Conservation (phyloP, 306 rosid species). For the Arachis stenosperma region DNA sequence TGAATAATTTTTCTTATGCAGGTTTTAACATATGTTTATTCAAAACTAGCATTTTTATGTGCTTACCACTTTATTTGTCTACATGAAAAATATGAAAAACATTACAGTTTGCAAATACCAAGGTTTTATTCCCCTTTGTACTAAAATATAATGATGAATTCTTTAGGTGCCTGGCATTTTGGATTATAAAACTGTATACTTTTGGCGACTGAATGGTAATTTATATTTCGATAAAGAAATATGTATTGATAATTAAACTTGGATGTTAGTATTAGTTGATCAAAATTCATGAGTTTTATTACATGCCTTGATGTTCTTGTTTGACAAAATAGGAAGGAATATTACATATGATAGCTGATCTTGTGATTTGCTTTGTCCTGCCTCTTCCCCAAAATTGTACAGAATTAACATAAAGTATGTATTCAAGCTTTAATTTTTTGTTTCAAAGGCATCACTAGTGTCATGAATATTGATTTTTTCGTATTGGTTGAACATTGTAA, state of each 20-base stretch:
- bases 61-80: no score
- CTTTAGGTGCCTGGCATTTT: no score
- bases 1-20: no score
- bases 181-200: not conserved
- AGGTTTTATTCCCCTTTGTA: no score
- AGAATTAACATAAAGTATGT: slow-evolving; percentile 95
- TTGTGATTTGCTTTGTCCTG: slow-evolving; percentile 96
- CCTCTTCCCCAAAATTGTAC: slow-evolving; percentile 88
- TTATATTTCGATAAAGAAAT: not conserved
- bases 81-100: no score
- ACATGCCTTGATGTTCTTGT: slow-evolving; percentile 31
- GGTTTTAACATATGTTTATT: no score
- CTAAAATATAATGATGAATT: no score
- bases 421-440: slow-evolving; percentile 26
- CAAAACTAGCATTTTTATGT: no score
- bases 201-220: not conserved
- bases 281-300: slow-evolving; percentile 3
- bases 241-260: not conserved
- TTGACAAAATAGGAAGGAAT: slow-evolving; percentile 90
- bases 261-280: not conserved
- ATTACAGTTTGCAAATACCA: no score
- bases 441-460: not conserved
- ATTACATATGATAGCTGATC: slow-evolving; percentile 84
- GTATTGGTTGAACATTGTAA: slow-evolving; percentile 30
- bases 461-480: not conserved